Base-by-base conservation (phyloP, 306 rosid species). In the Potentilla sterilis region DNA sequence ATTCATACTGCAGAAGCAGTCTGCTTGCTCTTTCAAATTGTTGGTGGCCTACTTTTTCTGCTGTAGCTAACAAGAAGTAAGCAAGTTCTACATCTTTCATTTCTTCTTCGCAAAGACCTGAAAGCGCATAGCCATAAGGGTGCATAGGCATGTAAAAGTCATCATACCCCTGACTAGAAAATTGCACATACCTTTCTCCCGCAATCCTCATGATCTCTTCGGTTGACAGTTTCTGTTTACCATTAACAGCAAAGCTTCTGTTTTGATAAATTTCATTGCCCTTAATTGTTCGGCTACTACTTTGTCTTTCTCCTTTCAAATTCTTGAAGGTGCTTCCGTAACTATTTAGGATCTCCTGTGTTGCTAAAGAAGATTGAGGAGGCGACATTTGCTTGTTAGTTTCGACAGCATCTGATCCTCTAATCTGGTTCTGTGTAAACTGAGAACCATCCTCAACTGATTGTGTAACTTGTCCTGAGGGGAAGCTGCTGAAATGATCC, bases 181-280 rank as follows among this genome's bases (percentile, higher is more conserved):
- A 81, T 78, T 87, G 88, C 1, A 92, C 66, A 74, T 87, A 94
- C 85, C 92, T 89, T 83, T 84, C 82, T 75, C 94, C 97, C 6
- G 97, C 94, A 3, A 88, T 80, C 83, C 87, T 86, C 42, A 94
- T 75, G 59, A 87, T 75, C 72, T 86, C 97, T 80, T 83, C 97
- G 0, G 89, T 81, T 49, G 97, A 93, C 78, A 81, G 81, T 35
- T 78, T 86, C 40, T 81, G 83, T 5, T 41, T 75, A 16, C 70
- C 77, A 16, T 41, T 69, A 16, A 66, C 76, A 16, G 13, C 58
- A 44, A 4, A 51, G 19, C 35, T 34, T 41, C 21, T 15, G 19
- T 7, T 64, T 65, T 70, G 68, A 37, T 16, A 58, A 61, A 15
- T 51, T 15, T 38, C 41, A 73, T 48, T 47, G 64, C 42, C 55